A percentile compares a stretch with the other conserved stretches of the same genome.
Evolutionary conservation across 1,284 basidiomycete species (phyloP).

Genomic region (Ceratobasidium sp.): DNA sequence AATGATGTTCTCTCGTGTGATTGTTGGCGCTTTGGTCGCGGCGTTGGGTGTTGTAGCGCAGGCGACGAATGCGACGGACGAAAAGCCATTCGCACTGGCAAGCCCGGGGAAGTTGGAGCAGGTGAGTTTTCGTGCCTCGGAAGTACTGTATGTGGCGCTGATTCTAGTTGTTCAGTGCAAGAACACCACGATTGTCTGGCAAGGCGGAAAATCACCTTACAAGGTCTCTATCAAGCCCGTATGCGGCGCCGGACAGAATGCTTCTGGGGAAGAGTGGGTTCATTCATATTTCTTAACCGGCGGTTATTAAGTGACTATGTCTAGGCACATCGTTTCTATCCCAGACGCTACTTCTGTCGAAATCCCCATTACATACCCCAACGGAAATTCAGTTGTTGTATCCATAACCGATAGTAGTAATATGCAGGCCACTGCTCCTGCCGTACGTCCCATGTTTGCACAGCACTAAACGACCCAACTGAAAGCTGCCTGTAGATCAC

Average conservation of each 20-base stretch:
- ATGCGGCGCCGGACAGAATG: conserved; percentile 41
- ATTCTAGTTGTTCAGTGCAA: conserved; percentile 65
- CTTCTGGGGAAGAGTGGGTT: conserved; percentile 28
- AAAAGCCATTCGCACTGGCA: conserved; percentile 39
- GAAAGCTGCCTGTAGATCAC: background rate
- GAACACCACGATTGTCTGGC: conserved; percentile 68
- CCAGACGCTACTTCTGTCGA: conserved; percentile 32
- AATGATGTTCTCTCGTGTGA: conserved; percentile 13
- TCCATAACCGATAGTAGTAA: conserved; percentile 31
- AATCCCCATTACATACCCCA: conserved; percentile 20
- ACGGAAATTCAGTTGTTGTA: conserved; percentile 6
- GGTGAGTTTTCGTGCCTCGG: conserved; percentile 59
- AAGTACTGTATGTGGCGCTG: conserved; percentile 22
- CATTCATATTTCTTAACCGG: background rate
- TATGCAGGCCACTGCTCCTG: conserved; percentile 41
- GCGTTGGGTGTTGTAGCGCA: conserved; percentile 17
- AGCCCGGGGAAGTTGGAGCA: conserved; percentile 66
- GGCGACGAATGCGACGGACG: background rate
- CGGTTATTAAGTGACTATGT: background rate
- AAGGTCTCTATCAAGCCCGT: conserved; percentile 64
- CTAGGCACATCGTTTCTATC: conserved; percentile 14
- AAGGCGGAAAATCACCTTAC: conserved; percentile 65
- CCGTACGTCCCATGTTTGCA: background rate
- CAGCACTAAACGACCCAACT: background rate
- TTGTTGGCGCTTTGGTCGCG: conserved; percentile 17